These are phyloP conservation scores for Glycyrrhiza uralensis DNA, from an alignment of 306 rosid species.

Conservation along the genomic window DNA sequence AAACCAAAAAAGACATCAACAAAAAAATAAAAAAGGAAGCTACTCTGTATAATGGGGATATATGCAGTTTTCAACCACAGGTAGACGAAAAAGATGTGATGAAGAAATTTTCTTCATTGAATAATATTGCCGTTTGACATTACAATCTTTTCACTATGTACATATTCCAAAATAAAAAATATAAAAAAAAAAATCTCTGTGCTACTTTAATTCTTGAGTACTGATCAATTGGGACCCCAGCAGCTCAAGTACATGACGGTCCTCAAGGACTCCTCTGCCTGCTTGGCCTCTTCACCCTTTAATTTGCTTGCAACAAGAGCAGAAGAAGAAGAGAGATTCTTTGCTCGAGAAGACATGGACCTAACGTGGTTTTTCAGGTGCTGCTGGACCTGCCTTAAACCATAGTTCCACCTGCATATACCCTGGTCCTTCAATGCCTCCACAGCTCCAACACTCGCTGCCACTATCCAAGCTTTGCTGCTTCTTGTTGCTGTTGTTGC, in stretches of 20 bases:
- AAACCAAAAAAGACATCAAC: too few relatives aligned
- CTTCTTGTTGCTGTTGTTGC: too few relatives aligned
- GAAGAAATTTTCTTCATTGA: neutral
- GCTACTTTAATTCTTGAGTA: too few relatives aligned
- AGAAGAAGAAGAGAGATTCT: constrained; percentile 37
- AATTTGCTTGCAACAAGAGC: constrained; percentile 9
- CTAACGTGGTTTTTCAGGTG: constrained; percentile 35
- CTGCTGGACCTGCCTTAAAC: constrained; percentile 33
- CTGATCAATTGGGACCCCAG: constrained; percentile 43
- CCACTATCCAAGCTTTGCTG: constrained; percentile 33
- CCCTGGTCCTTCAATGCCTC: constrained; percentile 57
- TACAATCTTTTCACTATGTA: neutral
- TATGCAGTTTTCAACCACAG: neutral
- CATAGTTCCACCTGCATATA: constrained; percentile 44
- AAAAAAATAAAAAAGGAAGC: too few relatives aligned
- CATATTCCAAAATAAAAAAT: too few relatives aligned
- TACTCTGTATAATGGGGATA: too few relatives aligned
- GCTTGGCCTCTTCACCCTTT: constrained; percentile 41
- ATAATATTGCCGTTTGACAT: neutral
- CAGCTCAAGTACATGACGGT: constrained; percentile 71
- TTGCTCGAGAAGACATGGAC: constrained; percentile 34
- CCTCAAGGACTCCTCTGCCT: constrained; percentile 66
- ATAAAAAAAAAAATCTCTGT: too few relatives aligned
- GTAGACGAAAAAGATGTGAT: neutral
- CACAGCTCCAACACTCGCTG: constrained; percentile 33